Evolutionary conservation across 2,329 filamentous ascomycete species (phyloP), one percentile per base, ranked within the genome.

Genomic region (Stagonosporopsis rhizophila): DNA sequence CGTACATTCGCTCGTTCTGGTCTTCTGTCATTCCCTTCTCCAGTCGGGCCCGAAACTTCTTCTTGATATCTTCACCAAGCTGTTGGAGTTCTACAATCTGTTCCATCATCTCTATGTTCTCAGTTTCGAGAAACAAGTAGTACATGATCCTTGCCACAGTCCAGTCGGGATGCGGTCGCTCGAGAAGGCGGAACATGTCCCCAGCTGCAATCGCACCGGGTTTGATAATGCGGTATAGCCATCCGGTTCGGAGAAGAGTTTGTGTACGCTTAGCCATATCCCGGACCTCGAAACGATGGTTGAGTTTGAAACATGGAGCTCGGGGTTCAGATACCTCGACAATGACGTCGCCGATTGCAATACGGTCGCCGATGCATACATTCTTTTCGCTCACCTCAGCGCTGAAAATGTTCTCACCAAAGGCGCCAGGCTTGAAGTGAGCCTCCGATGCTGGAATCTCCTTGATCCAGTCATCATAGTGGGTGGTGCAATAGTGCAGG

Each of bases 271-370:
- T 82, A 4, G 86, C 84, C 71, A 89, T 88, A 58, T 86, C 83
- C 64, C 84, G 85, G 9, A 87, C 75, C 30, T 82, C 79, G 70
- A 89, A 89, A 1, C 87, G 84, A 64, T 89, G 86, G 67, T 89
- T 89, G 8, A 89, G 80, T 68, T 89, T 89, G 76, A 84, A 89
- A 75, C 87, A 89, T 9, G 87, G 87, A 61, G 86, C 82, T 15
- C 87, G 80, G 0, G 87, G 87, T 22, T 88, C 75, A 59, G 81
- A 83, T 22, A 89, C 83, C 62, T 89, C 83, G 0, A 88, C 77
- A 0, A 85, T 78, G 2, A 79, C 76, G 3, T 41, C 73, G 0
- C 82, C 72, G 7, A 88, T 79, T 0, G 79, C 75, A 17, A 87
- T 76, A 14, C 85, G 75, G 62, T 89, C 87, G 20, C 87, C 87